These are phyloP conservation scores for Malus sieversii DNA, from an alignment of 306 rosid genomes.

Conservation along the genomic window DNA sequence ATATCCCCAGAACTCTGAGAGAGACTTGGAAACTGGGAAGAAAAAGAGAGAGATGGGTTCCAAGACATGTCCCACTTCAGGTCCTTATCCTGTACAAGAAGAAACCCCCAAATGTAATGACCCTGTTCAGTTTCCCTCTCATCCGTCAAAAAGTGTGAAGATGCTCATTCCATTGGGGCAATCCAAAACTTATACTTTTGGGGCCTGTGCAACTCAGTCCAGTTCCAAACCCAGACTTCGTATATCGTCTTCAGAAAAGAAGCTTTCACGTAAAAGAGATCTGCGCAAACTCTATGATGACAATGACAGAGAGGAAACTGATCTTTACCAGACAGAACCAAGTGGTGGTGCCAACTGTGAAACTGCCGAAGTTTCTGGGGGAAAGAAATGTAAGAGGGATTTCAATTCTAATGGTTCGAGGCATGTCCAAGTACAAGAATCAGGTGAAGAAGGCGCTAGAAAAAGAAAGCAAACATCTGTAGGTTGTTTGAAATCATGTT, in stretches of 20 bases:
- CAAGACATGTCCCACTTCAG: slow-evolving; percentile 19
- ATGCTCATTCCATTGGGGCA: slow-evolving; percentile 17
- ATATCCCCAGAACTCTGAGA: slow-evolving; percentile 23
- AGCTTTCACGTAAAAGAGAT: slow-evolving; percentile 29
- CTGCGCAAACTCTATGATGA: slow-evolving; percentile 6
- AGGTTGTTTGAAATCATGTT: slow-evolving; percentile 11
- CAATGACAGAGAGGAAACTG: slow-evolving; percentile 6
- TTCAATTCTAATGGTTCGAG: slow-evolving; percentile 17
- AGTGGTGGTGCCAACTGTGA: slow-evolving; percentile 20
- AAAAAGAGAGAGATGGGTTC: slow-evolving; percentile 23
- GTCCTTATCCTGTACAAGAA: slow-evolving; percentile 17
- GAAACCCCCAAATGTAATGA: slow-evolving; percentile 15
- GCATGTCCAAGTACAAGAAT: slow-evolving; percentile 20
- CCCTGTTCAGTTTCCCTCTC: slow-evolving; percentile 12
- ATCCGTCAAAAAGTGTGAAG: slow-evolving; percentile 19
- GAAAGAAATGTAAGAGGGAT: slow-evolving; percentile 36
- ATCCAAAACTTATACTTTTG: slow-evolving; percentile 4
- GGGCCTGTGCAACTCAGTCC: slow-evolving; percentile 15
- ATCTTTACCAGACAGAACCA: slow-evolving; percentile 20
- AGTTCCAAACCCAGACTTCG: slow-evolving; percentile 7
- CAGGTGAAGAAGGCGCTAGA: slow-evolving; percentile 16
- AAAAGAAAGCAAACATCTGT: slow-evolving; percentile 6
- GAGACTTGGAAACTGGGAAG: slow-evolving; percentile 26
- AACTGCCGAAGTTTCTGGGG: slow-evolving; percentile 23
- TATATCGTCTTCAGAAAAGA: slow-evolving; percentile 17